Conservation (phyloP, 257 asterid genomes). For the Capsicum chinense region DNA sequence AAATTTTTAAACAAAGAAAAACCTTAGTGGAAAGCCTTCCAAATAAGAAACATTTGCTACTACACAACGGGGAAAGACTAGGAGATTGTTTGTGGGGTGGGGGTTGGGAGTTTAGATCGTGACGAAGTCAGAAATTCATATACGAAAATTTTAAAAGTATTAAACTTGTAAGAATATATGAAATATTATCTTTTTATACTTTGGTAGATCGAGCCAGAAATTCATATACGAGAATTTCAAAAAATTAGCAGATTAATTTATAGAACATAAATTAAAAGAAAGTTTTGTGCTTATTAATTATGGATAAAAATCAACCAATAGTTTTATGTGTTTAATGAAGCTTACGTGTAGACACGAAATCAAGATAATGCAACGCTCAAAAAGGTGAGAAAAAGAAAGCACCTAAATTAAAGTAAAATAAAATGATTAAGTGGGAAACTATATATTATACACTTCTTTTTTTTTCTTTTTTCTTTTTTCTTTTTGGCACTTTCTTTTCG, state of each 20-base stretch:
- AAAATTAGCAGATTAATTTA: background rate
- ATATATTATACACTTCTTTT: background rate
- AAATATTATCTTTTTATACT: background rate
- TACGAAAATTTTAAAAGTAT: no score
- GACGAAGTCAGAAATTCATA: no score
- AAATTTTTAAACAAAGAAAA: background rate
- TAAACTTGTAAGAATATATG: no score
- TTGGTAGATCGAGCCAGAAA: background rate
- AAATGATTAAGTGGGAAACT: conserved; percentile 18
- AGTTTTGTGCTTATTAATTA: conserved; percentile 19
- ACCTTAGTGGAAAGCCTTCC: background rate
- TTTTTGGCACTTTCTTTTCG: conserved; percentile 49
- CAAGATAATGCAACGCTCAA: conserved; percentile 52
- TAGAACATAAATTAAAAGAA: background rate
- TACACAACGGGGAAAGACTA: conserved; percentile 1
- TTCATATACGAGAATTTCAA: background rate
- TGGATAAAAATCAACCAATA: conserved; percentile 35
- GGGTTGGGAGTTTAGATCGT: background rate
- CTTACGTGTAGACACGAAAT: conserved; percentile 73
- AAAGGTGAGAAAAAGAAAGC: conserved; percentile 40
- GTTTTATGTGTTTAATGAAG: conserved; percentile 35
- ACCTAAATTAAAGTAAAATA: conserved; percentile 37
- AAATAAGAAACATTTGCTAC: conserved; percentile 11
- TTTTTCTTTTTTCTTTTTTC: no score
- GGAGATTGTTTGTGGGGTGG: background rate